Percentiles rank a stretch among this genome's conserved stretches.
phyloP scores from a whole-genome alignment of 2,329 filamentous ascomycete species.

The Nemania bipapillata region DNA sequence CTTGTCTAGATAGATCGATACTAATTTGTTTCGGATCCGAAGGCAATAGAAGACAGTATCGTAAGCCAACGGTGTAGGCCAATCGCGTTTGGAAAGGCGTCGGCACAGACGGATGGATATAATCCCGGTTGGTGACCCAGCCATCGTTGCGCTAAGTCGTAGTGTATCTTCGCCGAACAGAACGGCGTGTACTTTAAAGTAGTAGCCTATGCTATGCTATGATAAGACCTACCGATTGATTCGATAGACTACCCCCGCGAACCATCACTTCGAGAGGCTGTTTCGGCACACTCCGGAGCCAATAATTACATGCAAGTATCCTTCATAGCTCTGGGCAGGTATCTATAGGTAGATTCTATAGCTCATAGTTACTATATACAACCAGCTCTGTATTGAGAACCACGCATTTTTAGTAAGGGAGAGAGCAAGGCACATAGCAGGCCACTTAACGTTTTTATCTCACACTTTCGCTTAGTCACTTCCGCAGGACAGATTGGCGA shows the following conservation, averaged over 20 bases:
- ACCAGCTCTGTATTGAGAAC: background rate
- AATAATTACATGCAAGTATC: background rate
- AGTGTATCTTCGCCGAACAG: background rate
- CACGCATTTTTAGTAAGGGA: background rate
- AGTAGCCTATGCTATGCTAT: no score
- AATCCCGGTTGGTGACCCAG: background rate
- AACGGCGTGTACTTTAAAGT: no score
- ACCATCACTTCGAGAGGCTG: background rate
- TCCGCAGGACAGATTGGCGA: no score
- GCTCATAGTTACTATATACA: background rate
- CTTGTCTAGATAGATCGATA: no score
- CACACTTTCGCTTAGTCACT: no score
- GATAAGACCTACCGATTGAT: background rate
- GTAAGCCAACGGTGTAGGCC: background rate
- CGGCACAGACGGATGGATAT: background rate
- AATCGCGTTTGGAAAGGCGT: background rate
- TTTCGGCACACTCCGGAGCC: background rate
- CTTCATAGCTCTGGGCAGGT: background rate
- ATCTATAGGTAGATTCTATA: background rate
- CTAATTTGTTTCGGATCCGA: background rate
- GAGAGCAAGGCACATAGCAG: background rate
- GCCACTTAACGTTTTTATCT: no score
- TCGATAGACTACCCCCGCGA: background rate
- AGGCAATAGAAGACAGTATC: background rate
- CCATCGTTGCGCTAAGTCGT: background rate